Percentiles rank a stretch among this genome's conserved stretches.
Conservation (phyloP, 2,329 filamentous ascomycete species). For the Penicillium sp. region DNA sequence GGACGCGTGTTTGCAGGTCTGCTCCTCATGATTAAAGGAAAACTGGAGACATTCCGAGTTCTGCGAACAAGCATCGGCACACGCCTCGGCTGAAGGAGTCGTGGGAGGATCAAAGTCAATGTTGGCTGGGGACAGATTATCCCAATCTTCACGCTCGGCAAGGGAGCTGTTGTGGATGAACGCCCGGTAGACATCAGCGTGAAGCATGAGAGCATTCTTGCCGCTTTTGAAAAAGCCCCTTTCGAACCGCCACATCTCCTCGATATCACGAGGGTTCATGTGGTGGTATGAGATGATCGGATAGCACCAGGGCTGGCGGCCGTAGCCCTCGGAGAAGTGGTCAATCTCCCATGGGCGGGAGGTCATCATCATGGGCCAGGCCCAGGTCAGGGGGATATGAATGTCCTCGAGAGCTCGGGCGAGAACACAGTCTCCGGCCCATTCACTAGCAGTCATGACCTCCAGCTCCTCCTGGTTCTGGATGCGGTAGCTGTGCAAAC, state of each 20-base stretch:
- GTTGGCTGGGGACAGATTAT: constrained; percentile 20
- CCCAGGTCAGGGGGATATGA: constrained; percentile 40
- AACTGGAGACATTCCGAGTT: constrained; percentile 27
- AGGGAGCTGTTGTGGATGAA: constrained; percentile 15
- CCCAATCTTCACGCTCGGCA: constrained; percentile 21
- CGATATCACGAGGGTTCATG: constrained; percentile 40
- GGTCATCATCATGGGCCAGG: constrained; percentile 45
- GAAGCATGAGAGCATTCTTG: constrained; percentile 24
- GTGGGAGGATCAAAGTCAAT: constrained; percentile 17
- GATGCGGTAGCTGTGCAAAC: constrained; percentile 34
- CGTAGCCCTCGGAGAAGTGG: constrained; percentile 35
- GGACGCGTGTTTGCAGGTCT: constrained; percentile 19
- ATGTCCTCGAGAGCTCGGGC: constrained; percentile 43
- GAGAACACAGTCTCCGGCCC: constrained; percentile 48
- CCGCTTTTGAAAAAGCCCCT: constrained; percentile 53
- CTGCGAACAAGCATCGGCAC: constrained; percentile 21
- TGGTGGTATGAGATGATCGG: constrained; percentile 49
- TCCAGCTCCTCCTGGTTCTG: constrained; percentile 42
- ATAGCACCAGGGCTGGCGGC: constrained; percentile 46
- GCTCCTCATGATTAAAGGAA: constrained; percentile 18
- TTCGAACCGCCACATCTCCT: constrained; percentile 44
- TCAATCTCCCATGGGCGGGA: constrained; percentile 40
- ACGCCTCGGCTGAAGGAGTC: constrained; percentile 15
- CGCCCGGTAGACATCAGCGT: constrained; percentile 27
- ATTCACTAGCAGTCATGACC: constrained; percentile 39